These are phyloP conservation scores for Talaromyces thailandensis DNA, from an alignment of 495 filamentous ascomycete species.

Conservation along the genomic window DNA sequence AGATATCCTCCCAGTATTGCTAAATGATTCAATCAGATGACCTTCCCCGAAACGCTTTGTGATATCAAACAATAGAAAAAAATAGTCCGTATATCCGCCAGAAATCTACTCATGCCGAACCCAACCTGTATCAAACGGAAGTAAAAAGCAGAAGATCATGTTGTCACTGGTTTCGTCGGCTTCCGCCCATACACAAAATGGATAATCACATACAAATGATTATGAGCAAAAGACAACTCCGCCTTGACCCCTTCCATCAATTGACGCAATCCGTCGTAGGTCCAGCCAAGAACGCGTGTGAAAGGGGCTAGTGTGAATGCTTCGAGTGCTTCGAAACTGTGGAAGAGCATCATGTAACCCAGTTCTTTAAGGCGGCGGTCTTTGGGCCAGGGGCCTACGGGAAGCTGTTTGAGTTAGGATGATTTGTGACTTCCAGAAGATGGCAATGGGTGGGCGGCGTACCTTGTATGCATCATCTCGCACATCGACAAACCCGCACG, in stretches of 20 bases:
- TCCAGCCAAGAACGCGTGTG: constrained; percentile 44
- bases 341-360: constrained; percentile 31
- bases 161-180: constrained; percentile 7
- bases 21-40: background rate
- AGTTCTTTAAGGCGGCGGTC: constrained; percentile 13
- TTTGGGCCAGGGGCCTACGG: constrained; percentile 14
- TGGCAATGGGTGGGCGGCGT: background rate
- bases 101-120: background rate
- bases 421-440: background rate
- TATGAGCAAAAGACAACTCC: constrained; percentile 38
- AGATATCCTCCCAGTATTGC: background rate
- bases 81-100: background rate
- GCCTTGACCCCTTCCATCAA: constrained; percentile 42
- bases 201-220: constrained; percentile 36
- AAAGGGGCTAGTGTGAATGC: constrained; percentile 44
- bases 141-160: background rate
- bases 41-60: background rate
- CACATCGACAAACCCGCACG: constrained; percentile 14
- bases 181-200: constrained; percentile 32
- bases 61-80: background rate
- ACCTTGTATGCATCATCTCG: constrained; percentile 12
- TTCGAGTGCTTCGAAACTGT: constrained; percentile 38
- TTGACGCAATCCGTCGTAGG: constrained; percentile 41
- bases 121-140: background rate
- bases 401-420: constrained; percentile 3